phyloP scores from a whole-genome alignment of 139 green algal genomes.

The Nannochloris sp. region DNA sequence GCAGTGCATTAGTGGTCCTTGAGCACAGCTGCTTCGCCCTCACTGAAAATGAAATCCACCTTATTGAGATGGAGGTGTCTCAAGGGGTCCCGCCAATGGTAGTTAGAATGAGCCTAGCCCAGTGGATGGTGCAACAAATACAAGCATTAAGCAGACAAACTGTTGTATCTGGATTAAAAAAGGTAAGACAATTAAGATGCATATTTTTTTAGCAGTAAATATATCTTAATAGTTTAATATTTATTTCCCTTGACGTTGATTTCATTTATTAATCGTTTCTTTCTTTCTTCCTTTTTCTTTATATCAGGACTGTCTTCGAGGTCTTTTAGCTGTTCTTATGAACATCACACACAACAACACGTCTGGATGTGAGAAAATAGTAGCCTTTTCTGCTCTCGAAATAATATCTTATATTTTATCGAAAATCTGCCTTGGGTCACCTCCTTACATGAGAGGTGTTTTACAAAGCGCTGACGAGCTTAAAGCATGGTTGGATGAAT shows the following conservation, averaged over 20 bases:
- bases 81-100: not conserved
- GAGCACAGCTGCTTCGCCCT: conserved; percentile 68
- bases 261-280: too few species aligned
- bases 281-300: not conserved
- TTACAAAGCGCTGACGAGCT: conserved; percentile 4
- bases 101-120: not conserved
- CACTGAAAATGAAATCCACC: conserved; percentile 35
- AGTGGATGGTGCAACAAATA: conserved; percentile 15
- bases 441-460: not conserved
- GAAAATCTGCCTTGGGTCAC: not conserved
- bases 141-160: conserved; percentile 5
- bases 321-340: conserved; percentile 53
- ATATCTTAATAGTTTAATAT: conserved; percentile 8
- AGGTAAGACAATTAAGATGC: conserved; percentile 3
- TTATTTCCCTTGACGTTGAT: not conserved
- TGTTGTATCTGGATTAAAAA: conserved; percentile 19
- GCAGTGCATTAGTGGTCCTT: conserved; percentile 41
- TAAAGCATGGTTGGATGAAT: conserved; percentile 20
- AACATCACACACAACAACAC: conserved; percentile 64
- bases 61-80: conserved; percentile 29
- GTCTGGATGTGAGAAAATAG: conserved; percentile 30
- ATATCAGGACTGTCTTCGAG: conserved; percentile 32
- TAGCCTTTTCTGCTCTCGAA: conserved; percentile 21
- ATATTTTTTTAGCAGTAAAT: not conserved
- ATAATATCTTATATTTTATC: not conserved